Base-by-base conservation (phyloP, 1,284 basidiomycete species). In the Melampsora larici-populina region DNA sequence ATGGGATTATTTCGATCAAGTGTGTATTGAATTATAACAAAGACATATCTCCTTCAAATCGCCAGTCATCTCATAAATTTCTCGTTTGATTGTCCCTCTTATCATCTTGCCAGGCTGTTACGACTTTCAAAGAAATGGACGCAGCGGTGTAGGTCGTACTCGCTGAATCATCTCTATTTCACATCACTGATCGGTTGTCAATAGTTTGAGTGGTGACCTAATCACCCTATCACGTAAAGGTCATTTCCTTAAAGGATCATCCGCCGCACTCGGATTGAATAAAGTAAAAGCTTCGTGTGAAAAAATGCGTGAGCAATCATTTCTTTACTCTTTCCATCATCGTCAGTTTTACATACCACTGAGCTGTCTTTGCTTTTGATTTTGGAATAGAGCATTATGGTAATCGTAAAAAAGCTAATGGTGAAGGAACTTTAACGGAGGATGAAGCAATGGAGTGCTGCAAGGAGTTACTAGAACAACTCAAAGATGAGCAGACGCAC, bases 161-260 rank as follows among this genome's bases (percentile, higher is more conserved):
- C 9, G 26, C 1, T 58, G 21, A 29, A 29, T 29, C 26, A 29
- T 58, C 55, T 29, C 6, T n/a, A n/a, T 58, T 7, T 58, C 26
- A 29, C 55, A 24, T 58, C 9, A 55, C 40, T 36, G 21, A 67
- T 64, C 11, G 43, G 31, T 21, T 36, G n/a, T 26, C 15, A 13
- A 49, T 29, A 70, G 73, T 11, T 8, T 40, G 9, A 51, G 31
- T 29, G 64, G 63, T 79, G 87, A 92, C 80, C 87, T 94, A 18
- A 81, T 82, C 9, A 85, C 89, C 80, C 88, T 97, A 18, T 91
- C 91, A 4, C 86, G 87, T 21, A 87, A 92, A 15, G 94, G 94
- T 0, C 94, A 97, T 84, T 97, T 93, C 84, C 89, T 97, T 83
- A 97, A 97, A 84, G 94, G 94, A 68, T 95, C 93, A 1, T 94